phyloP scores from a whole-genome alignment of 192 early-diverging fungal genomes.

The Umbelopsis sp. region DNA sequence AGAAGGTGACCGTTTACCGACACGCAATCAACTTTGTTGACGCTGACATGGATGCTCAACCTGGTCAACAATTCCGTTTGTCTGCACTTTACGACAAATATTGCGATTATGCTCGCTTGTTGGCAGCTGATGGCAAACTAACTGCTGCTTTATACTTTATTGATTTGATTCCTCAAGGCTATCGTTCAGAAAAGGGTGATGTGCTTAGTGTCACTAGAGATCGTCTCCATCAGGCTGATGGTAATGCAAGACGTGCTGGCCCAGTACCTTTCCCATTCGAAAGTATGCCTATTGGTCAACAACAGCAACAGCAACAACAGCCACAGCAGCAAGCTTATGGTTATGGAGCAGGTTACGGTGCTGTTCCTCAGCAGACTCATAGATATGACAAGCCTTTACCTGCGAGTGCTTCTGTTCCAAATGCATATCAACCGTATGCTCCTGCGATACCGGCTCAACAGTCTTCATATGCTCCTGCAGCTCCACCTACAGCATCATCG shows the following conservation, averaged over 20 bases:
- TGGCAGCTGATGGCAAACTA: constrained; percentile 77
- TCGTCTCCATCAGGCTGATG: constrained; percentile 63
- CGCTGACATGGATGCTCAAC: constrained; percentile 54
- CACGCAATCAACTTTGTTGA: constrained; percentile 93
- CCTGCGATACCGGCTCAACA: neutral
- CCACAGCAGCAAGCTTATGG: constrained; percentile 26
- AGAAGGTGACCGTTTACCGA: constrained; percentile 93
- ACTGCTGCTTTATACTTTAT: constrained; percentile 78
- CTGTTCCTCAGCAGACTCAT: constrained; percentile 31
- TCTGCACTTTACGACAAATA: constrained; percentile 80
- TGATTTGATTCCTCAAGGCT: constrained; percentile 74
- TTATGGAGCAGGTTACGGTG: neutral
- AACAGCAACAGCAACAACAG: constrained; percentile 23
- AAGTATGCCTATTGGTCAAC: constrained; percentile 48
- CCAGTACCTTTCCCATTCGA: constrained; percentile 63
- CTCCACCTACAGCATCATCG: neutral
- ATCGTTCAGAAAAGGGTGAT: constrained; percentile 49
- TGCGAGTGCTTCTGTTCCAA: neutral
- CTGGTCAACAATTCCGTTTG: constrained; percentile 18
- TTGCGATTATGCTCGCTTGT: constrained; percentile 81
- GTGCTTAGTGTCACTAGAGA: constrained; percentile 73
- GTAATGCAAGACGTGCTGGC: constrained; percentile 41
- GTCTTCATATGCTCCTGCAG: constrained; percentile 1
- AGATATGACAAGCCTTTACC: constrained; percentile 11
- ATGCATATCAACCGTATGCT: constrained; percentile 29